Conservation (phyloP, 805 yeast genomes). For the Saturnispora dispora region DNA sequence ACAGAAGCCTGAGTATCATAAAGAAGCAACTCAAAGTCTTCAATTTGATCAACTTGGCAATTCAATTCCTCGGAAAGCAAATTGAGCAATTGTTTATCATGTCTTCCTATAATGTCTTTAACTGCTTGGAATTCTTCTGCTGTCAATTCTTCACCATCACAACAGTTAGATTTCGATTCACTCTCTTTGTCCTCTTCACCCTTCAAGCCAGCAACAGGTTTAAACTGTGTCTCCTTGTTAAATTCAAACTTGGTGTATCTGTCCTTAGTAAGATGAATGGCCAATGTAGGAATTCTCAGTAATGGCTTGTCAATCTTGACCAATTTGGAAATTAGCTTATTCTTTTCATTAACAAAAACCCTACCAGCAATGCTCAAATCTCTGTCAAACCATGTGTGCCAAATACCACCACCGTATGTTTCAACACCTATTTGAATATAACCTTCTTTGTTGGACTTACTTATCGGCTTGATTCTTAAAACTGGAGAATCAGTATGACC, state of each 20-base stretch:
- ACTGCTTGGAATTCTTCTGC: slow-evolving; percentile 56
- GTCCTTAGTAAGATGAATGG: slow-evolving; percentile 80
- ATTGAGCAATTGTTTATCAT: slow-evolving; percentile 60
- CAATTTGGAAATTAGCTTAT: slow-evolving; percentile 51
- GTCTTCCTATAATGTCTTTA: slow-evolving; percentile 60
- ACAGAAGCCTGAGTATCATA: slow-evolving; percentile 78
- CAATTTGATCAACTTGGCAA: slow-evolving; percentile 48
- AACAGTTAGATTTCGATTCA: slow-evolving; percentile 29
- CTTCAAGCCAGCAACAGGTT: slow-evolving; percentile 71
- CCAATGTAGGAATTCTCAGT: slow-evolving; percentile 87
- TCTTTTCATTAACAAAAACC: slow-evolving; percentile 53
- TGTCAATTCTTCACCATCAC: slow-evolving; percentile 41
- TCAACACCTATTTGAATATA: slow-evolving; percentile 89
- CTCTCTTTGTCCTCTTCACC: slow-evolving; percentile 1
- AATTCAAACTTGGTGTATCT: slow-evolving; percentile 75
- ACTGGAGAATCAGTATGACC: slow-evolving; percentile 96
- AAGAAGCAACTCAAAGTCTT: slow-evolving; percentile 82
- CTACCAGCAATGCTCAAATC: slow-evolving; percentile 90
- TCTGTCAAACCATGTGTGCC: slow-evolving; percentile 97
- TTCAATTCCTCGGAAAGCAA: slow-evolving; percentile 58
- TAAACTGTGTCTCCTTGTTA: slow-evolving; percentile 77
- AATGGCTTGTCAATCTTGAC: slow-evolving; percentile 78
- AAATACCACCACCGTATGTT: slow-evolving; percentile 90
- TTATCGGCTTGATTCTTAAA: slow-evolving; percentile 78
- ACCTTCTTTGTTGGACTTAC: slow-evolving; percentile 61